Conservation (phyloP, 2,329 filamentous ascomycete species). For the Penicillium nordicum region DNA sequence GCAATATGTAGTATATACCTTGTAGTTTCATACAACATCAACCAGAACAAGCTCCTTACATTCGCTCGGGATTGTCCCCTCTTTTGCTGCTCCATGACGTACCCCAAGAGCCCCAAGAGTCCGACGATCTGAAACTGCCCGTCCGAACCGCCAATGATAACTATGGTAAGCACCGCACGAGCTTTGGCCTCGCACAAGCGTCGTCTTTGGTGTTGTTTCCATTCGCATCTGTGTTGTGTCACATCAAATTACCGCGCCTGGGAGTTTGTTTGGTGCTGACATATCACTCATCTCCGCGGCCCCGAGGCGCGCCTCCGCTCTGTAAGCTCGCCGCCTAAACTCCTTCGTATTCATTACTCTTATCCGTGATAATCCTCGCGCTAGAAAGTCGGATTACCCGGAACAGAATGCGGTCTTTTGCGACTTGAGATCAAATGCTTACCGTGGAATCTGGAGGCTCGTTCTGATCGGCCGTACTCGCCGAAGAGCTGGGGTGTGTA, state of each 20-base stretch:
- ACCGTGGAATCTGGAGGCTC: conserved; percentile 4
- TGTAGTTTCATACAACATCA: background rate
- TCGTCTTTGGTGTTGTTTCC: background rate
- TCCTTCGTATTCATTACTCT: conserved; percentile 2
- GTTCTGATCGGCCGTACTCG: conserved; percentile 7
- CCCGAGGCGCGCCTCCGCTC: conserved; percentile 12
- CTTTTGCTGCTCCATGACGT: conserved; percentile 20
- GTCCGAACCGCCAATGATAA: conserved; percentile 11
- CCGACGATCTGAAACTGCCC: conserved; percentile 10
- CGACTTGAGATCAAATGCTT: conserved; percentile 16
- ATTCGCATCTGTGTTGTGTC: background rate
- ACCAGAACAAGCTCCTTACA: conserved; percentile 10
- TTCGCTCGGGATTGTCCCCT: conserved; percentile 13
- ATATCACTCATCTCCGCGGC: conserved; percentile 21
- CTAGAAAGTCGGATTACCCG: background rate
- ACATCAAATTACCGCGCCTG: background rate
- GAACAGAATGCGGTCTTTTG: conserved; percentile 17
- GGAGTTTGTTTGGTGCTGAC: conserved; percentile 17
- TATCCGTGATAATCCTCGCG: conserved; percentile 2
- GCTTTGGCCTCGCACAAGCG: conserved; percentile 14
- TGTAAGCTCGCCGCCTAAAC: conserved; percentile 10
- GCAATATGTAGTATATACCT: background rate
- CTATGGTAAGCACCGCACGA: background rate
- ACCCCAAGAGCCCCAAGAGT: conserved; percentile 3
- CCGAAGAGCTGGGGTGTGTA: conserved; percentile 10